These are phyloP conservation scores for Trichoderma koningii DNA, from an alignment of 2,329 filamentous ascomycete genomes.

Conservation along the genomic window DNA sequence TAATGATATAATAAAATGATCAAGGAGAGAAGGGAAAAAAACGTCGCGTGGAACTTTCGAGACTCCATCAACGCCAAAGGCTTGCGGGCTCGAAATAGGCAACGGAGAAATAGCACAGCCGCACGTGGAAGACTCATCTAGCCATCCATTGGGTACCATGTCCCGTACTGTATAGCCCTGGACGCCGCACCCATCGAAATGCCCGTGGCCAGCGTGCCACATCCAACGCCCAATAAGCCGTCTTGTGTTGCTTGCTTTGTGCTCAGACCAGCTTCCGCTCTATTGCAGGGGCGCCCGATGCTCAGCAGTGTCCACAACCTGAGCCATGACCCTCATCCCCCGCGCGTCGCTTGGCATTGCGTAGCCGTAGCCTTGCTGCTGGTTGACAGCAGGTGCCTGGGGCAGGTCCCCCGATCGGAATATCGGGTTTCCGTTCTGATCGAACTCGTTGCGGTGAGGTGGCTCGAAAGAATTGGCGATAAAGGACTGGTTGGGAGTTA, in stretches of 20 bases:
- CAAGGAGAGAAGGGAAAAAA: neutral
- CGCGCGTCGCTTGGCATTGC: constrained; percentile 39
- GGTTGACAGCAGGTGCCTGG: constrained; percentile 36
- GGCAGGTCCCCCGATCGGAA: constrained; percentile 40
- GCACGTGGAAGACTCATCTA: neutral
- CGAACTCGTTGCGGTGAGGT: constrained; percentile 40
- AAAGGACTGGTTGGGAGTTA: constrained; percentile 41
- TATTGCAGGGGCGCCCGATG: constrained; percentile 37
- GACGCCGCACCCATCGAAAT: constrained; percentile 28
- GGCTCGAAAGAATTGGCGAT: constrained; percentile 42
- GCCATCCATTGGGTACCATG: constrained; percentile 17
- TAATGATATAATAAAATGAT: no score
- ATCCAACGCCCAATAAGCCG: neutral
- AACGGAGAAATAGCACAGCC: neutral
- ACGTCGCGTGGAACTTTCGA: neutral
- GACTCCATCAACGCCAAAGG: constrained; percentile 14
- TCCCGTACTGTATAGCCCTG: constrained; percentile 39
- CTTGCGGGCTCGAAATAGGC: neutral
- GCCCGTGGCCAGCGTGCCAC: neutral
- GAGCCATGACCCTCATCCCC: constrained; percentile 36
- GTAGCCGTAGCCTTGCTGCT: constrained; percentile 42
- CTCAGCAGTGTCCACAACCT: constrained; percentile 37
- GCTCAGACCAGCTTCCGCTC: neutral
- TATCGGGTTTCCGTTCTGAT: constrained; percentile 37
- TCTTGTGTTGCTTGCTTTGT: neutral